Conservation (phyloP, 2,329 filamentous ascomycete genomes). For the Aphanocladium album region DNA sequence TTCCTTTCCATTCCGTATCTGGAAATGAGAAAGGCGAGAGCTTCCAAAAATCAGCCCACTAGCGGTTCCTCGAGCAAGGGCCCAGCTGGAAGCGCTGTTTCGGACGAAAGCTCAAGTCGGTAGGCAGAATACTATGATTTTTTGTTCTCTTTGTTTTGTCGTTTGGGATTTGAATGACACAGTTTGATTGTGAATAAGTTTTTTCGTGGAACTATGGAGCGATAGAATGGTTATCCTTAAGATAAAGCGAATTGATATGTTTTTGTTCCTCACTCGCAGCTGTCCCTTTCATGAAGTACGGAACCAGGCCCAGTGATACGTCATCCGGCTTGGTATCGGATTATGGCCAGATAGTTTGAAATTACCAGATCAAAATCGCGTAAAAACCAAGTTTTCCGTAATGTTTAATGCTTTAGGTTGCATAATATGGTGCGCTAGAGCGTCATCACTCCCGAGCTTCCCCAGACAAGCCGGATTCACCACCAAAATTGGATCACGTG, state of each 20-base stretch:
- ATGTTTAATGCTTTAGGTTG: background rate
- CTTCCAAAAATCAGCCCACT: background rate
- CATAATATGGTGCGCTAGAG: background rate
- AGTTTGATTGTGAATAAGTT: background rate
- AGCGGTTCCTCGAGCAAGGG: constrained; percentile 5
- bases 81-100: background rate
- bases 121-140: background rate
- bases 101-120: background rate
- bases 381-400: background rate
- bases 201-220: background rate
- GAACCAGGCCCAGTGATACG: background rate
- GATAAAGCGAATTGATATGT: background rate
- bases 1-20: constrained; percentile 21
- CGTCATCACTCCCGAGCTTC: background rate
- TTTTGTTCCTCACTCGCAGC: background rate
- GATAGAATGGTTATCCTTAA: background rate
- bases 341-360: too few relatives aligned
- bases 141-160: too few relatives aligned
- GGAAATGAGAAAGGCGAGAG: constrained; percentile 2
- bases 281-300: background rate
- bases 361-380: background rate
- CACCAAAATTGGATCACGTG: constrained; percentile 1
- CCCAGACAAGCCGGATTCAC: background rate
- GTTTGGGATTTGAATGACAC: too few relatives aligned
- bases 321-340: too few relatives aligned